Percentiles rank a stretch among this genome's conserved stretches.
Evolutionary conservation across 75 land plant genomes (phyloP).

Genomic region (Cunninghamia lanceolata): DNA sequence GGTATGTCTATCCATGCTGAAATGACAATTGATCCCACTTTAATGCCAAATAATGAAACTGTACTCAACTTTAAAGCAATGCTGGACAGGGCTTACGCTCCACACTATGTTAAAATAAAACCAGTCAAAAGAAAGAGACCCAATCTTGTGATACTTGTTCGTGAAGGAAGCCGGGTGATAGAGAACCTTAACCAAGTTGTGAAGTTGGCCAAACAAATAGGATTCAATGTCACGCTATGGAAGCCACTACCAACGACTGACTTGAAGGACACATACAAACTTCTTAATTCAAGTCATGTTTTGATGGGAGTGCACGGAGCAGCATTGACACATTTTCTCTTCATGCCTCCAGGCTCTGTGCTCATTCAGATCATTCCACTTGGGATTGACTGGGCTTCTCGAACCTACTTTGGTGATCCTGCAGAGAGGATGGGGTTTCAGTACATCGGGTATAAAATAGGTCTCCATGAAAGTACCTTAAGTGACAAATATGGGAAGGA

Average conservation of each 20-base stretch:
- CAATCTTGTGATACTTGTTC: constrained; percentile 25
- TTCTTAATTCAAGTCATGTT: constrained; percentile 28
- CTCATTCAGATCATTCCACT: constrained; percentile 46
- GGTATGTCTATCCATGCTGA: constrained; percentile 42
- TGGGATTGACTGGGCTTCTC: constrained; percentile 53
- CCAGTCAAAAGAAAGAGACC: constrained; percentile 7
- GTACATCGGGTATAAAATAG: constrained; percentile 48
- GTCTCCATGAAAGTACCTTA: constrained; percentile 46
- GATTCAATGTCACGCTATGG: constrained; percentile 26
- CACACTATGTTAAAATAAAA: not conserved
- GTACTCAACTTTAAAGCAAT: constrained; percentile 24
- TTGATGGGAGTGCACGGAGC: constrained; percentile 58
- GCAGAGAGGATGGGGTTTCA: constrained; percentile 38
- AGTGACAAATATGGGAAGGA: constrained; percentile 33
- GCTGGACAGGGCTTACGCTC: constrained; percentile 32
- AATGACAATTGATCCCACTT: constrained; percentile 20
- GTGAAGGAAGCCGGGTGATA: constrained; percentile 28
- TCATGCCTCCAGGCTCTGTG: constrained; percentile 49
- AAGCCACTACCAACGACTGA: constrained; percentile 31
- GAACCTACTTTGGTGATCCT: constrained; percentile 38
- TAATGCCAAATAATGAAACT: constrained; percentile 29
- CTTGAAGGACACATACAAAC: constrained; percentile 33
- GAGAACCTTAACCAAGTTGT: constrained; percentile 31
- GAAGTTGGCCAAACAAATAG: constrained; percentile 18
- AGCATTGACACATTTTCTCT: constrained; percentile 47